Evolutionary conservation across 768 basidiomycete genomes (phyloP).

Genomic region (Postia placenta): DNA sequence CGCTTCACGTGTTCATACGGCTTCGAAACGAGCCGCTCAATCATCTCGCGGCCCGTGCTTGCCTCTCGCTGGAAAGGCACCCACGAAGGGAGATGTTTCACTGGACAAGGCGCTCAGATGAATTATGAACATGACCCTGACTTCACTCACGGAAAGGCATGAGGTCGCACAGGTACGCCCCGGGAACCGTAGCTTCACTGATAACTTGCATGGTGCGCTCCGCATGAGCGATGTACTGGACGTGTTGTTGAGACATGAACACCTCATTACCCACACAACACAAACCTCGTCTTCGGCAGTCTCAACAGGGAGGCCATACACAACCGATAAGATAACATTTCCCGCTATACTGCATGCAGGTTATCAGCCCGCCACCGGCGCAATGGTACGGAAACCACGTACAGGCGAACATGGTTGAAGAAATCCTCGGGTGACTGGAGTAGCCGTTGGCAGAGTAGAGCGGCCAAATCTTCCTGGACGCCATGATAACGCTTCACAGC

Average conservation of each 20-base stretch:
- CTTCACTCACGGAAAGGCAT: slow-evolving; percentile 8
- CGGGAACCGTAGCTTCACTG: slow-evolving; percentile 29
- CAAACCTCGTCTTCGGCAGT: slow-evolving; percentile 8
- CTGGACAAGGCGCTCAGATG: slow-evolving; percentile 9
- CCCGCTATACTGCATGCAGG: not conserved
- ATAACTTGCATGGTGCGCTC: slow-evolving; percentile 30
- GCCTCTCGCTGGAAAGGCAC: slow-evolving; percentile 22
- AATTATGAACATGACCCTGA: no score
- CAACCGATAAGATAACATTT: slow-evolving; percentile 5
- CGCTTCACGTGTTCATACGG: slow-evolving; percentile 19
- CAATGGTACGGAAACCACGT: not conserved
- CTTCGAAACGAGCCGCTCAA: slow-evolving; percentile 8
- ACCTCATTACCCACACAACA: not conserved
- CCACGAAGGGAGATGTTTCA: slow-evolving; percentile 19
- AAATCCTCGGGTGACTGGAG: slow-evolving; percentile 5
- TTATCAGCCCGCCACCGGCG: no score
- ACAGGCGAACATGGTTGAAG: slow-evolving; percentile 9
- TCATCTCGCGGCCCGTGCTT: slow-evolving; percentile 6
- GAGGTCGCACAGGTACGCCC: slow-evolving; percentile 32
- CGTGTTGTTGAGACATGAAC: not conserved
- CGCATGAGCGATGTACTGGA: slow-evolving; percentile 33
- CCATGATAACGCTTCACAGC: slow-evolving; percentile 28
- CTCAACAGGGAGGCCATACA: slow-evolving; percentile 4
- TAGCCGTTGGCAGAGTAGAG: slow-evolving; percentile 9
- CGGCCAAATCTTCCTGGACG: slow-evolving; percentile 24